phyloP scores from a whole-genome alignment of 1,139 yeast species.

The Debaryomyces sp. region DNA sequence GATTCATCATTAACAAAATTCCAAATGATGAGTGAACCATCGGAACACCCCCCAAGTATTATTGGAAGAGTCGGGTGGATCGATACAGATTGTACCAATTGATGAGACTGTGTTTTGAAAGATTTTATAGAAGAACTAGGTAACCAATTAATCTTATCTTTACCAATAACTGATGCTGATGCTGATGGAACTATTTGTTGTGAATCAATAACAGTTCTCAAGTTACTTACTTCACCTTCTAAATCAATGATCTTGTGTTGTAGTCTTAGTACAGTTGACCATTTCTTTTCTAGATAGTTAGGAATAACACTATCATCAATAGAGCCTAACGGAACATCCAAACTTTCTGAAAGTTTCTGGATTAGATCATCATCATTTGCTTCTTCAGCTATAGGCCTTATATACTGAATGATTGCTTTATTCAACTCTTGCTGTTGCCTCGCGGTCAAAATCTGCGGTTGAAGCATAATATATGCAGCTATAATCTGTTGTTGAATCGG shows the following conservation, averaged over 20 bases:
- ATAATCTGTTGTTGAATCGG: not conserved
- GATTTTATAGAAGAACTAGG: slow-evolving; percentile 57
- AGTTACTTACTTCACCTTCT: slow-evolving; percentile 43
- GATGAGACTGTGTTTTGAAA: slow-evolving; percentile 55
- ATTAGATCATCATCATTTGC: slow-evolving; percentile 15
- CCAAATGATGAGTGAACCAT: slow-evolving; percentile 79
- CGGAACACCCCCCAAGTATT: slow-evolving; percentile 68
- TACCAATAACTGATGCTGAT: slow-evolving; percentile 12
- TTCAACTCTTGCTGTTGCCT: slow-evolving; percentile 58
- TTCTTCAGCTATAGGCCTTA: slow-evolving; percentile 36
- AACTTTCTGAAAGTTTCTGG: slow-evolving; percentile 15
- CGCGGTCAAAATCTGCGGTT: slow-evolving; percentile 41
- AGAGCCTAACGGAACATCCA: slow-evolving; percentile 16
- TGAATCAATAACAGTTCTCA: slow-evolving; percentile 48
- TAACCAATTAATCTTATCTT: slow-evolving; percentile 63
- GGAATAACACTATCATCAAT: slow-evolving; percentile 36
- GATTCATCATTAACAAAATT: slow-evolving; percentile 58
- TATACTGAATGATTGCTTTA: slow-evolving; percentile 58
- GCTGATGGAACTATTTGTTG: slow-evolving; percentile 13
- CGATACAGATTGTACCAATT: slow-evolving; percentile 63
- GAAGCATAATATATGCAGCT: slow-evolving; percentile 12
- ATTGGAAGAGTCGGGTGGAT: slow-evolving; percentile 76
- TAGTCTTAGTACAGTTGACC: slow-evolving; percentile 83
- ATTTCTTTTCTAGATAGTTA: slow-evolving; percentile 74
- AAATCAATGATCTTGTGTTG: slow-evolving; percentile 74